phyloP scores from a whole-genome alignment of 2,329 filamentous ascomycete genomes.

The Thelonectria rubi region DNA sequence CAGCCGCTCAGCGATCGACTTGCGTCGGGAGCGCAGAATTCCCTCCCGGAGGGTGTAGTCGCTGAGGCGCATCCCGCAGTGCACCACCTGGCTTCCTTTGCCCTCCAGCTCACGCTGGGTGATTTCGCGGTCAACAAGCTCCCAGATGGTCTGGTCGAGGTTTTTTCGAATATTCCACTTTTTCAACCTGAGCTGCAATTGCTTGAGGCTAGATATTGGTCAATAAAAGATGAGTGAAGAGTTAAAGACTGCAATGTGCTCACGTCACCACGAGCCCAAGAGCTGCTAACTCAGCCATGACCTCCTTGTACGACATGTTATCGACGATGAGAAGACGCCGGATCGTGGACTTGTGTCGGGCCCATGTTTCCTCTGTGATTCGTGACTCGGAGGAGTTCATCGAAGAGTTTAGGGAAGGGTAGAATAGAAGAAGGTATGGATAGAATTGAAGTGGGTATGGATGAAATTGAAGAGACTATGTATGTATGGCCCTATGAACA shows the following conservation, averaged over 20 bases:
- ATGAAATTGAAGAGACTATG: too few species aligned
- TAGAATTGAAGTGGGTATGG: too few species aligned
- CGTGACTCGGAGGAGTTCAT: neutral
- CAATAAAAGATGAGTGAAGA: too few species aligned
- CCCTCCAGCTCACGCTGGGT: constrained; percentile 1
- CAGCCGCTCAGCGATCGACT: neutral
- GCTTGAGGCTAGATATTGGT: neutral
- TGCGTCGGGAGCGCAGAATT: constrained; percentile 3
- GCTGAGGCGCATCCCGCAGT: constrained; percentile 16
- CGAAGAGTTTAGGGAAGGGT: too few species aligned
- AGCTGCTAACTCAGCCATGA: neutral
- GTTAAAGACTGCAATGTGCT: too few species aligned
- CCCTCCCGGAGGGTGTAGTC: neutral
- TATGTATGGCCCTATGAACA: too few species aligned
- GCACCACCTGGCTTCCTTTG: constrained; percentile 7
- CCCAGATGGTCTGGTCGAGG: constrained; percentile 1
- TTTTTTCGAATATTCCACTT: constrained; percentile 6
- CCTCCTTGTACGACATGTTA: neutral
- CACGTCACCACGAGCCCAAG: constrained; percentile 3
- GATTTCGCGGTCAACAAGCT: constrained; percentile 3
- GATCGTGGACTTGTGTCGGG: constrained; percentile 7
- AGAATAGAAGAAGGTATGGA: too few species aligned
- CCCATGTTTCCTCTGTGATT: constrained; percentile 1
- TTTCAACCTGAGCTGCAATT: constrained; percentile 11
- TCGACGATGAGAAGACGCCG: neutral